A percentile compares a stretch with the other conserved stretches of the same genome.
Conservation (phyloP, 169 alveolate species). For the Perkinsus chesapeaki region DNA sequence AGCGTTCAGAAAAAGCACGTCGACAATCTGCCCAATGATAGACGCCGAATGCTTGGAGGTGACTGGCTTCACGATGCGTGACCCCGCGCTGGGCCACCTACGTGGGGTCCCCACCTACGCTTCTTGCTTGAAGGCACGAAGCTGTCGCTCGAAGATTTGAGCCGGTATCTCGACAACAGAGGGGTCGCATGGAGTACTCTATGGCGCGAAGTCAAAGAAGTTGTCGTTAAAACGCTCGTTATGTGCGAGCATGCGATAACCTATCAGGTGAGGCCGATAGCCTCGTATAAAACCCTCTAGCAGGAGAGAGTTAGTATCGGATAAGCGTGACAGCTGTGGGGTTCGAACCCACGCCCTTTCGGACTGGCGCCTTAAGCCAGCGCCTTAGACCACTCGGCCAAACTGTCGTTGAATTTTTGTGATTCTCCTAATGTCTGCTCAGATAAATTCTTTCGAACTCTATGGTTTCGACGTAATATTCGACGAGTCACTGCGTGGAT, state of each 20-base stretch:
- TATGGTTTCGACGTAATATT: constrained; percentile 82
- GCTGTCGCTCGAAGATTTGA: background rate
- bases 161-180: background rate
- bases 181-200: background rate
- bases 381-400: constrained; percentile 78
- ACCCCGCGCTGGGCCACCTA: too few relatives aligned
- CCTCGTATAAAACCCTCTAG: too few relatives aligned
- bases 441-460: constrained; percentile 61
- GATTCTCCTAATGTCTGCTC: constrained; percentile 56
- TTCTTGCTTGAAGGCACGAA: background rate
- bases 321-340: background rate
- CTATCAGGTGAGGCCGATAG: background rate
- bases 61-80: background rate
- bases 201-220: background rate
- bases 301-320: too few relatives aligned
- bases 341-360: background rate
- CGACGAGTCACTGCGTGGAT: constrained; percentile 75
- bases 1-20: background rate
- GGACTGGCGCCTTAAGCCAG: constrained; percentile 35
- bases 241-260: background rate
- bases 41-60: background rate
- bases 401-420: constrained; percentile 70
- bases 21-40: background rate
- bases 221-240: background rate
- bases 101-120: too few relatives aligned